Evolutionary conservation across 768 basidiomycete species (phyloP).

Genomic region (Terana coerulea): DNA sequence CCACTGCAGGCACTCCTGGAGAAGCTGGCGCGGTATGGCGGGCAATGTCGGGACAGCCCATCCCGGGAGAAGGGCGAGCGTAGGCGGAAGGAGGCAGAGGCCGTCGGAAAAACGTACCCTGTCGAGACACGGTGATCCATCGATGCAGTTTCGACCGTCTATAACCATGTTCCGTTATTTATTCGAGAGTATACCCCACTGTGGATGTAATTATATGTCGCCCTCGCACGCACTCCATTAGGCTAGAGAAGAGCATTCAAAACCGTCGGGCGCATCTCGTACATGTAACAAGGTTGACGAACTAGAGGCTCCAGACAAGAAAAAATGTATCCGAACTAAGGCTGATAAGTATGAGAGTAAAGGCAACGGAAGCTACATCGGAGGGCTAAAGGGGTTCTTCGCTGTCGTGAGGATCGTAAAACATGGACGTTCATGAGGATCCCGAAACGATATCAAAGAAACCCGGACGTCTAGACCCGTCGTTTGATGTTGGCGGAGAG

Average conservation of each 20-base stretch:
- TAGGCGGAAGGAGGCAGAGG: slow-evolving; percentile 74
- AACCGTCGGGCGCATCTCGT: slow-evolving; percentile 21
- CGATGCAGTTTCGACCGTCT: neutral
- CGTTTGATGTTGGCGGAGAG: slow-evolving; percentile 88
- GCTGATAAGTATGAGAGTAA: slow-evolving; percentile 3
- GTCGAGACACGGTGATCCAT: slow-evolving; percentile 47
- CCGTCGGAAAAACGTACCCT: slow-evolving; percentile 69
- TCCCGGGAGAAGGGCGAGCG: slow-evolving; percentile 67
- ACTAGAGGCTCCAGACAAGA: slow-evolving; percentile 16
- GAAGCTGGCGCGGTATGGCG: slow-evolving; percentile 70
- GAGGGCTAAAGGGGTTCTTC: slow-evolving; percentile 15
- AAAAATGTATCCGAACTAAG: slow-evolving; percentile 10
- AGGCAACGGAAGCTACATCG: slow-evolving; percentile 8
- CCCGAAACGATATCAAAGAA: slow-evolving; percentile 44
- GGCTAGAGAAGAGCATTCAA: slow-evolving; percentile 23
- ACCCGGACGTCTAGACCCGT: slow-evolving; percentile 51
- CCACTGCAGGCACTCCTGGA: slow-evolving; percentile 71
- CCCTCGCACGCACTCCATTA: slow-evolving; percentile 12
- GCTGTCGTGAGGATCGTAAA: slow-evolving; percentile 49
- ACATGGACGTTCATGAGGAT: slow-evolving; percentile 33
- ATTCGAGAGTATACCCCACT: slow-evolving; percentile 15
- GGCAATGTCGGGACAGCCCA: slow-evolving; percentile 52
- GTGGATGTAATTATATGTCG: slow-evolving; percentile 25
- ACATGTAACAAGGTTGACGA: slow-evolving; percentile 21
- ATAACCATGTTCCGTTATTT: slow-evolving; percentile 6